A percentile compares a stretch with the other conserved stretches of the same genome.
Evolutionary conservation across 768 basidiomycete species (phyloP).

Genomic region (Rhodotorula kratochvilovae): DNA sequence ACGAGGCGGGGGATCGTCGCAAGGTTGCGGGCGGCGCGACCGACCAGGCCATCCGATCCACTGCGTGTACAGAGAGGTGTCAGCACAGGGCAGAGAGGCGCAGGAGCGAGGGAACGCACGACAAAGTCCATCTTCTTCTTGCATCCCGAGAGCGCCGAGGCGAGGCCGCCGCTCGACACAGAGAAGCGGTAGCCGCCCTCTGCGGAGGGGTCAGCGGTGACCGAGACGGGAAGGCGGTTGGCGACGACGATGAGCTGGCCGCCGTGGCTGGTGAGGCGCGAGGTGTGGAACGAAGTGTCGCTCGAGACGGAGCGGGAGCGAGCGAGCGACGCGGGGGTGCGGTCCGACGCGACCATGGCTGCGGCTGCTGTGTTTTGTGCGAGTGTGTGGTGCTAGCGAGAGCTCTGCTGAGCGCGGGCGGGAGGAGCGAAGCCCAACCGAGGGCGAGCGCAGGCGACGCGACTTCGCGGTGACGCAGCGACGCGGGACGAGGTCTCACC

Average conservation of each 20-base stretch:
- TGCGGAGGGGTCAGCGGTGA: slow-evolving; percentile 18
- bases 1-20: not conserved
- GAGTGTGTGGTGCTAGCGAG: no score
- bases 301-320: slow-evolving; percentile 26
- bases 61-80: slow-evolving; percentile 1
- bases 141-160: slow-evolving; percentile 92
- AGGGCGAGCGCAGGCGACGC: no score
- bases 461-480: no score
- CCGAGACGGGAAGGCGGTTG: slow-evolving; percentile 34
- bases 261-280: slow-evolving; percentile 15
- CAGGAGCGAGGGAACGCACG: slow-evolving; percentile 90
- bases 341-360: not conserved
- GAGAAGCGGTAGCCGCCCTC: slow-evolving; percentile 37
- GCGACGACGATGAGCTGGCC: slow-evolving; percentile 43
- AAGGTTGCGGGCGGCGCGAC: not conserved
- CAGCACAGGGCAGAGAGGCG: not conserved
- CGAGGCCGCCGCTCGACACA: slow-evolving; percentile 75
- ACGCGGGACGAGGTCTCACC: no score
- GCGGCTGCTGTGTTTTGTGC: no score
- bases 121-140: slow-evolving; percentile 98
- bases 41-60: slow-evolving; percentile 47
- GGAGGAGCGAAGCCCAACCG: no score
- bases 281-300: slow-evolving; percentile 25
- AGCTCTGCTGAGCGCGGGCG: no score
- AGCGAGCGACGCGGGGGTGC: not conserved